Evolutionary conservation across 306 rosid genomes (phyloP).

Genomic region (Abrus pulchellus): DNA sequence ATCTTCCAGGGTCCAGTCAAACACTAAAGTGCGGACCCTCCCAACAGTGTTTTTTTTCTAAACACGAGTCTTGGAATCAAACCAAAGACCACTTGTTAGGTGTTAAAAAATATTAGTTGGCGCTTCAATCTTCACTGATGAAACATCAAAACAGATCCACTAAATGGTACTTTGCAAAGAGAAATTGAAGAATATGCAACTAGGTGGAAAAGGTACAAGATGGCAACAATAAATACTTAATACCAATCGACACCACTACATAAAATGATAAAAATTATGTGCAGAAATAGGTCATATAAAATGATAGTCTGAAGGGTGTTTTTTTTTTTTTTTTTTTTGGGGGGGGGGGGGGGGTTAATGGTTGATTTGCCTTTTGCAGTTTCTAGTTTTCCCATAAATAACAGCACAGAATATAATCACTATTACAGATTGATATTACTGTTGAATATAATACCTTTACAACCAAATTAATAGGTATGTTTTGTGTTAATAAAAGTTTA

Average conservation of each 20-base stretch:
- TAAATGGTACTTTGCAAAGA: neutral
- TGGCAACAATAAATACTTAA: neutral
- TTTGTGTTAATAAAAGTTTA: neutral
- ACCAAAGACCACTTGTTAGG: neutral
- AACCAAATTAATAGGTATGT: constrained; percentile 8
- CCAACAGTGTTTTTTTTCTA: neutral
- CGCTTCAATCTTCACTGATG: neutral
- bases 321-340: no score
- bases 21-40: neutral
- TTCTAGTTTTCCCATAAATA: constrained; percentile 4
- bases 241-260: no score
- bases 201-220: neutral
- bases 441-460: constrained; percentile 10
- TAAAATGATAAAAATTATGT: no score
- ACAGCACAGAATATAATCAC: neutral
- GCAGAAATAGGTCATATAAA: no score
- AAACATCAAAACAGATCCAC: neutral
- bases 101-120: neutral
- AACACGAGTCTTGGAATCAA: neutral
- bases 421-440: neutral
- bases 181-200: neutral
- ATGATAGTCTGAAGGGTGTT: no score
- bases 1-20: neutral
- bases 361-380: no score
- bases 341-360: no score